A percentile compares a stretch with the other conserved stretches of the same genome.
Conservation (phyloP, 208 protist species). For the Acanthamoeba sp. region DNA sequence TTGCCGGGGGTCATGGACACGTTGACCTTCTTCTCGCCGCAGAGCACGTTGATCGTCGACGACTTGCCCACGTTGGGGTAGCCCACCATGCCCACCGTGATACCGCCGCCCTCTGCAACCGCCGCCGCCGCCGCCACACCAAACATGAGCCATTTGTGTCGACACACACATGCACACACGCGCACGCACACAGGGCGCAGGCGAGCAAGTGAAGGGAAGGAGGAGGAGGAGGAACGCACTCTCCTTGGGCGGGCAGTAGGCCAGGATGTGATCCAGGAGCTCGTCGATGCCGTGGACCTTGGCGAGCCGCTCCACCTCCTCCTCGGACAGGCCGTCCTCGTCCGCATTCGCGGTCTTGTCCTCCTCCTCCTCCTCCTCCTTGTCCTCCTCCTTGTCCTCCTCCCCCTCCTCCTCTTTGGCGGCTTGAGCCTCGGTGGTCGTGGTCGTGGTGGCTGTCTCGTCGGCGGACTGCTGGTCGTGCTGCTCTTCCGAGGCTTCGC, state of each 20-base stretch:
- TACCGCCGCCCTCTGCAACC: background rate
- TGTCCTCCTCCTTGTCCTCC: conserved; percentile 60
- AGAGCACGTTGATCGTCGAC: conserved; percentile 97
- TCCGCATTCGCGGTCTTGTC: conserved; percentile 58
- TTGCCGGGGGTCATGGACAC: conserved; percentile 98
- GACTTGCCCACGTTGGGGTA: conserved; percentile 99
- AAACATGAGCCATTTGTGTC: too few species aligned
- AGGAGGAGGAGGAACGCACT: background rate
- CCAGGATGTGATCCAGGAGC: background rate
- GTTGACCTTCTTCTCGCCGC: conserved; percentile 95
- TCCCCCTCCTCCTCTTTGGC: too few species aligned
- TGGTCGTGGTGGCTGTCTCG: conserved; percentile 19
- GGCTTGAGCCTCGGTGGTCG: background rate
- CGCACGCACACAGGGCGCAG: too few species aligned
- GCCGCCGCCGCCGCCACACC: too few species aligned
- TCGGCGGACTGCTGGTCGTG: background rate
- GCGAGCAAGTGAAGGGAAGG: background rate
- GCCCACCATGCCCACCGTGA: conserved; percentile 95
- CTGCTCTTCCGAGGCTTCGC: background rate
- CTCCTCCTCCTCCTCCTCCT: background rate
- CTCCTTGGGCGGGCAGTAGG: conserved; percentile 29
- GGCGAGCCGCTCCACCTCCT: conserved; percentile 31
- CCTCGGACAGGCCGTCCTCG: conserved; percentile 46
- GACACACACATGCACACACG: background rate
- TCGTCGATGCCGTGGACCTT: conserved; percentile 11